These are phyloP conservation scores for Avena insularis DNA, from an alignment of 176 grass and related monocot genomes.

Conservation along the genomic window DNA sequence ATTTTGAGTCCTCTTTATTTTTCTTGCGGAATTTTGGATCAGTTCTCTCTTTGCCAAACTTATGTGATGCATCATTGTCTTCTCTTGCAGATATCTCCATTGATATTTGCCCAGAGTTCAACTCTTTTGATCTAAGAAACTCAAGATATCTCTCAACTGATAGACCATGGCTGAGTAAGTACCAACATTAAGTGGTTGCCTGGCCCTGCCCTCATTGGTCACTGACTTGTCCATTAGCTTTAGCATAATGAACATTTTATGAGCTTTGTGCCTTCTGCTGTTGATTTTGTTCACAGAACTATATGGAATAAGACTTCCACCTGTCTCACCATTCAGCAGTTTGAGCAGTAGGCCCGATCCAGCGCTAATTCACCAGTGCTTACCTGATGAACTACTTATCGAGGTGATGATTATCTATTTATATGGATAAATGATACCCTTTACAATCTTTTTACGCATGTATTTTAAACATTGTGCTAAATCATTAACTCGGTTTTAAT, in stretches of 20 bases:
- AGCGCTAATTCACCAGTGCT: constrained; percentile 78
- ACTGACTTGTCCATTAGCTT: constrained; percentile 26
- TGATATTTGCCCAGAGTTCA: constrained; percentile 60
- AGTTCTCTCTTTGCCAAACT: constrained; percentile 9
- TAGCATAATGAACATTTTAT: constrained; percentile 31
- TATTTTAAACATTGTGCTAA: neutral
- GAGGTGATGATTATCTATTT: constrained; percentile 60
- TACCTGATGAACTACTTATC: constrained; percentile 87
- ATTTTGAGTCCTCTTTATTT: constrained; percentile 9
- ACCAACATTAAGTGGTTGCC: constrained; percentile 25
- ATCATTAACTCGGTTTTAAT: constrained; percentile 5
- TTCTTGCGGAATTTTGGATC: neutral
- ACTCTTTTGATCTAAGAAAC: constrained; percentile 61
- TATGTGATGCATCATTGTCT: neutral
- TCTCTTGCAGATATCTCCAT: constrained; percentile 69
- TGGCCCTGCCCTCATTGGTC: constrained; percentile 20
- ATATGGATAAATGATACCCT: neutral
- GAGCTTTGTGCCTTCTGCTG: constrained; percentile 22
- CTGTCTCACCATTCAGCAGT: constrained; percentile 71
- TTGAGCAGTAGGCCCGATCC: constrained; percentile 73
- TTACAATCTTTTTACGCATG: constrained; percentile 16
- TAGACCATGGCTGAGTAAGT: constrained; percentile 95
- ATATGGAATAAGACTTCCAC: constrained; percentile 88
- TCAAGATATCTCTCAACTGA: constrained; percentile 76
- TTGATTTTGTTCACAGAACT: constrained; percentile 61